Conservation (phyloP, 202 grass and related monocot genomes). For the Carex arenaria region DNA sequence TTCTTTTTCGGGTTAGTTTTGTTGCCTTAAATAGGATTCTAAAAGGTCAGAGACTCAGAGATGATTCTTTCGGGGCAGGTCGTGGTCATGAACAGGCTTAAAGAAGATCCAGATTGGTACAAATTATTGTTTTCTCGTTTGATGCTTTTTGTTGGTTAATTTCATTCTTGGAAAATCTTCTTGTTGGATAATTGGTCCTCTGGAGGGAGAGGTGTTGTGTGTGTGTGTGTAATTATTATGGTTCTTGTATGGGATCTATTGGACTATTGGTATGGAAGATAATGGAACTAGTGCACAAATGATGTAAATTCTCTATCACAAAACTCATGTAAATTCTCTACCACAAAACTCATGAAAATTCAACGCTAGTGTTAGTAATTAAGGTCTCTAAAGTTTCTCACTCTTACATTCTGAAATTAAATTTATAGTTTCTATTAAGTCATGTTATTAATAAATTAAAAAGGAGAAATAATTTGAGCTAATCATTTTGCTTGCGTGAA, state of each 20-base stretch:
- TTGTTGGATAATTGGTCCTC: neutral
- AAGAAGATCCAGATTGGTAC: neutral
- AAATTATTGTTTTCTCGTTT: neutral
- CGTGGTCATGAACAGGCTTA: neutral
- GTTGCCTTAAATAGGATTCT: neutral
- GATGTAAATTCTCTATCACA: neutral
- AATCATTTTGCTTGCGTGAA: too few relatives aligned
- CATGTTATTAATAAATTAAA: too few relatives aligned
- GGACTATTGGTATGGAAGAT: neutral
- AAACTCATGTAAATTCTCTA: neutral
- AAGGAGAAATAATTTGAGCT: too few relatives aligned
- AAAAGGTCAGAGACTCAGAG: neutral
- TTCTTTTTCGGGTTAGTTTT: neutral
- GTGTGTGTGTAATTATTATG: too few relatives aligned
- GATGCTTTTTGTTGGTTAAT: neutral
- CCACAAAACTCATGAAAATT: neutral
- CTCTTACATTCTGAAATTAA: too few relatives aligned
- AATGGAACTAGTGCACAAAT: neutral
- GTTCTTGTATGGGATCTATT: neutral
- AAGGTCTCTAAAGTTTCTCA: too few relatives aligned
- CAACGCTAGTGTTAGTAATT: neutral
- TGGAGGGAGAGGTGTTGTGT: neutral
- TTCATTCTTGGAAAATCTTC: too few relatives aligned
- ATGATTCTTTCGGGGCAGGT: neutral
- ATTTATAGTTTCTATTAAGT: too few relatives aligned